Evolutionary conservation across 345 rosid species (phyloP).

Genomic region (Viola odorata): DNA sequence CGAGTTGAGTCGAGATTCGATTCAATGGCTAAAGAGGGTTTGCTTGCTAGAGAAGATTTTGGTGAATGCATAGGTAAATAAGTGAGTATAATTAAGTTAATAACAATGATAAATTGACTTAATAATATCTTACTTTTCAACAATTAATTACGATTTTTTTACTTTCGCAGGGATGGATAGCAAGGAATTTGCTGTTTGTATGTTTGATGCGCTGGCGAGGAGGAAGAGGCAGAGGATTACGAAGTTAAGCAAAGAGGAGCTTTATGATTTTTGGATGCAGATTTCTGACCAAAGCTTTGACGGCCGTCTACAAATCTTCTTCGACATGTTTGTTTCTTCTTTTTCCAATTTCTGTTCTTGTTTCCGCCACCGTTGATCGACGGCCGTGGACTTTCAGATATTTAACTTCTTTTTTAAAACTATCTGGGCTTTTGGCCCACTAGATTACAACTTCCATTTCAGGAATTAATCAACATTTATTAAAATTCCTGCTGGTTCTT

Average conservation of each 20-base stretch:
- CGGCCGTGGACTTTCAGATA: not conserved
- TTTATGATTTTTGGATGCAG: conserved; percentile 83
- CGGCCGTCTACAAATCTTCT: conserved; percentile 95
- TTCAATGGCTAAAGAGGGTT: conserved; percentile 49
- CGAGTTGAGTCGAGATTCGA: conserved; percentile 60
- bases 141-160: too few species aligned
- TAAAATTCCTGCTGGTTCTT: not conserved
- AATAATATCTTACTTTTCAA: not conserved
- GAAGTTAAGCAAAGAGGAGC: conserved; percentile 68
- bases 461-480: not conserved
- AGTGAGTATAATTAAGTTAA: not conserved
- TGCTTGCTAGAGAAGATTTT: conserved; percentile 79
- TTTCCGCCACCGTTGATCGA: not conserved
- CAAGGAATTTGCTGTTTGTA: conserved; percentile 81
- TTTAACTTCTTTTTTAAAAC: not conserved
- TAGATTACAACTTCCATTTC: too few species aligned
- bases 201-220: conserved; percentile 73
- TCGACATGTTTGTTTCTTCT: conserved; percentile 59
- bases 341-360: not conserved
- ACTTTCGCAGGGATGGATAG: conserved; percentile 73
- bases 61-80: conserved; percentile 80
- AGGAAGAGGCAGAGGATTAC: conserved; percentile 48
- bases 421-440: not conserved
- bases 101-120: too few species aligned
- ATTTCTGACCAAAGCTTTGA: conserved; percentile 90